Base-by-base conservation (phyloP, 768 basidiomycete genomes). In the Podaxis mareebaensis region DNA sequence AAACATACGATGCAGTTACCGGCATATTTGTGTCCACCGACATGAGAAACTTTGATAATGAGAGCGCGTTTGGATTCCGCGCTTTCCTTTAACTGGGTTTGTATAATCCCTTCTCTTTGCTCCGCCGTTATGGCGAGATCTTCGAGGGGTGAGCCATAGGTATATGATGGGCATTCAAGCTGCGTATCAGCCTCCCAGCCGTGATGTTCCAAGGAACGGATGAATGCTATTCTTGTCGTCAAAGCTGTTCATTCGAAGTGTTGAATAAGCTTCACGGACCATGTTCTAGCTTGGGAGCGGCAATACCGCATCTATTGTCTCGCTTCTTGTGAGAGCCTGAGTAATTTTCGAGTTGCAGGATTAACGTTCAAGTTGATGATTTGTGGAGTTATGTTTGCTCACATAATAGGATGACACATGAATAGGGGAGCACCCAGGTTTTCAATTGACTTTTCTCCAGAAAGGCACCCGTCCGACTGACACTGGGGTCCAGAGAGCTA, bases 11-110 rank as follows among this genome's bases (percentile, higher is more conserved):
- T 88, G 68, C 92, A 89, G 69, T 96, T 95, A 44, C 95, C 95
- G 40, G 93, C 90, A 72, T 90, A 98, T 69, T 90, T 90, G 79
- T 98, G 96, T 2, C 96, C 95, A 22, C 96, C 96, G 48, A 95
- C 81, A 78, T 99, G 96, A 28, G 93, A 96, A 60, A 88, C 90
- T 70, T 84, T 87, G 70, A 98, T 77, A 63, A 99, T 89, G 52
- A 97, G 89, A 3, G 88, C 95, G 53, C 86, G 85, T 63, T 87
- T 88, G 24, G 83, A 79, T 38, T 75, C 74, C 17, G 78, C 76
- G n/a, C 85, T 83, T 40, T 82, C 82, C 67, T 83, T 83, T 20
- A 82, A 76, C 65, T 81, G 79, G 67, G 75, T 80, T 71, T 64
- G 83, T 59, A 90, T 79, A 68, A 83, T 82, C 22, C 74, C 76